A percentile compares a stretch with the other conserved stretches of the same genome.
Evolutionary conservation across 495 filamentous ascomycete genomes (phyloP).

Genomic region (Penicillium turbatum): DNA sequence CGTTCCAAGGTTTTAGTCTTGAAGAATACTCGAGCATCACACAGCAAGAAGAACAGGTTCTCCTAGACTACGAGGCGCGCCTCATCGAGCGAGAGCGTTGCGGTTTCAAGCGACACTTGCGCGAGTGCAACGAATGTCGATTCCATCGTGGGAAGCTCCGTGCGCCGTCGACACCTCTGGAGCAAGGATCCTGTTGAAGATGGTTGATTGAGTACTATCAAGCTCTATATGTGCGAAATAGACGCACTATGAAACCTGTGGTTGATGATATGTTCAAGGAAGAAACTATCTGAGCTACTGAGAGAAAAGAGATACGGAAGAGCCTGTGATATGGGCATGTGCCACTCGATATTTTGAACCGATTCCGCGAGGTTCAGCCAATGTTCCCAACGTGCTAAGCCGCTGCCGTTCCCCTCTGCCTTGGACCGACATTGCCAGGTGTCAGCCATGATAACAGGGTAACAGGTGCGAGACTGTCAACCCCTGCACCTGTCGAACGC

Average conservation of each 20-base stretch:
- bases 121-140: slow-evolving; percentile 15
- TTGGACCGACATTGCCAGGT: slow-evolving; percentile 6
- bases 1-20: not conserved
- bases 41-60: not conserved
- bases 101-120: slow-evolving; percentile 13
- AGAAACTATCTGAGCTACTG: too few relatives aligned
- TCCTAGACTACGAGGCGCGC: slow-evolving; percentile 4
- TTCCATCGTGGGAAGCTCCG: slow-evolving; percentile 3
- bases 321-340: too few relatives aligned
- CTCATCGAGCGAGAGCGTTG: slow-evolving; percentile 8
- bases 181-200: too few relatives aligned
- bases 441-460: not conserved
- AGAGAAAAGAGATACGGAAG: too few relatives aligned
- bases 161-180: not conserved
- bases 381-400: slow-evolving; percentile 3
- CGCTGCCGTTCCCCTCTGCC: not conserved
- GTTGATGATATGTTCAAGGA: too few relatives aligned
- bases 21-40: not conserved
- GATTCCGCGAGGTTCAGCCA: not conserved
- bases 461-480: not conserved
- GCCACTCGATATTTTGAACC: too few relatives aligned
- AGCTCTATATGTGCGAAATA: too few relatives aligned
- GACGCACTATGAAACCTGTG: too few relatives aligned
- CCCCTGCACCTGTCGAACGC: not conserved
- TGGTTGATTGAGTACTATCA: too few relatives aligned